phyloP scores from a whole-genome alignment of 768 basidiomycete species.

The Termitomyces sp. region DNA sequence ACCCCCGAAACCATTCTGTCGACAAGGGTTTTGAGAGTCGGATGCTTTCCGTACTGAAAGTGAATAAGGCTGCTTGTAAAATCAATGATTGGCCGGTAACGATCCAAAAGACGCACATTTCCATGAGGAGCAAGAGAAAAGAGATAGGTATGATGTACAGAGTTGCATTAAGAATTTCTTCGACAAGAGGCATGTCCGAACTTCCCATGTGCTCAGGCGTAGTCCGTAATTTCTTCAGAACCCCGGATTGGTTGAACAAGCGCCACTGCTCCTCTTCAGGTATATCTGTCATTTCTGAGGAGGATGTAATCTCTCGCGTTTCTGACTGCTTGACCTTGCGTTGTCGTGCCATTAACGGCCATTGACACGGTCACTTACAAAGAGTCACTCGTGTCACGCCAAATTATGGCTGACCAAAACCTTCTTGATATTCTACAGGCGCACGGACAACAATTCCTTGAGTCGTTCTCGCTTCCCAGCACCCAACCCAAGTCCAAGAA shows the following conservation, averaged over 20 bases:
- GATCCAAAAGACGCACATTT: slow-evolving; percentile 56
- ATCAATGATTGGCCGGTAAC: not conserved
- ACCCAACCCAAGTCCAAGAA: slow-evolving; percentile 11
- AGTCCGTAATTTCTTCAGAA: slow-evolving; percentile 34
- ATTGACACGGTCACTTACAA: not conserved
- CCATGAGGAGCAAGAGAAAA: slow-evolving; percentile 75
- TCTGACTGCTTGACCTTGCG: slow-evolving; percentile 15
- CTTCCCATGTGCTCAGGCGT: slow-evolving; percentile 21
- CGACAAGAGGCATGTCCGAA: slow-evolving; percentile 42
- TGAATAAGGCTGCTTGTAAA: slow-evolving; percentile 57
- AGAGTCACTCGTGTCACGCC: slow-evolving; percentile 7
- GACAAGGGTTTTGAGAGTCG: slow-evolving; percentile 40
- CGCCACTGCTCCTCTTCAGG: slow-evolving; percentile 78
- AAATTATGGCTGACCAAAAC: slow-evolving; percentile 20
- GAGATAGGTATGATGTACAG: slow-evolving; percentile 69
- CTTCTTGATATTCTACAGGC: slow-evolving; percentile 39
- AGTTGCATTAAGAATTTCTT: slow-evolving; percentile 66
- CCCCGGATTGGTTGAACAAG: slow-evolving; percentile 60
- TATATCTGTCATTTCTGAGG: slow-evolving; percentile 38
- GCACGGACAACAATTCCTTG: slow-evolving; percentile 43
- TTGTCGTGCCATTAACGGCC: slow-evolving; percentile 21
- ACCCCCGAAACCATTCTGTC: slow-evolving; percentile 59
- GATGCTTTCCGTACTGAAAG: slow-evolving; percentile 68
- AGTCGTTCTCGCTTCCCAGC: slow-evolving; percentile 30
- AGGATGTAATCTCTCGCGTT: not conserved